Evolutionary conservation across 306 rosid genomes (phyloP).

Genomic region (Senna siamea): DNA sequence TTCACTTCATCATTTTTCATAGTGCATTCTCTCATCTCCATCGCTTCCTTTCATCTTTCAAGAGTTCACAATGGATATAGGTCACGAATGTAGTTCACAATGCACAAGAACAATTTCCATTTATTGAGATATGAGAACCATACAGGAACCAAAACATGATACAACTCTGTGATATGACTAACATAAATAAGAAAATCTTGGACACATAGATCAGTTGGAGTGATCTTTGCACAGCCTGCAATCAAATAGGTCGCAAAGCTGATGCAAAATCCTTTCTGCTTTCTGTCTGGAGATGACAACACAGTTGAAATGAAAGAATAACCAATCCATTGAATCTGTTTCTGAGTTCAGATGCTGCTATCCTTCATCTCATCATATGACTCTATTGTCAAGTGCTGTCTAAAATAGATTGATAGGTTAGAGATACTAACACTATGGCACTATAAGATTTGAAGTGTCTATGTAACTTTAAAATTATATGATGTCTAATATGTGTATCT

Average conservation of each 20-base stretch:
- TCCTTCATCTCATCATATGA: slow-evolving; percentile 41
- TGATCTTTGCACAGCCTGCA: slow-evolving; percentile 33
- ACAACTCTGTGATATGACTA: not conserved
- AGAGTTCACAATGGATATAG: not conserved
- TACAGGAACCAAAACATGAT: not conserved
- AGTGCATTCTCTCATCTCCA: too few species aligned
- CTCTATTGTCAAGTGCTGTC: too few species aligned
- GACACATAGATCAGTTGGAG: not conserved
- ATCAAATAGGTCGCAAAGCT: slow-evolving; percentile 27
- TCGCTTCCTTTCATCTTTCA: too few species aligned
- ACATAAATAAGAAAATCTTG: slow-evolving; percentile 6
- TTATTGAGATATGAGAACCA: slow-evolving; percentile 1
- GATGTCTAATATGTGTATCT: too few species aligned
- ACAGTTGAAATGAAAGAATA: slow-evolving; percentile 11
- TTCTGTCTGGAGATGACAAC: slow-evolving; percentile 27
- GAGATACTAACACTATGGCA: too few species aligned
- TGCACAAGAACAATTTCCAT: slow-evolving; percentile 3
- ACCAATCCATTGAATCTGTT: slow-evolving; percentile 38
- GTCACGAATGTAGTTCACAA: not conserved
- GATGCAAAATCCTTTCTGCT: slow-evolving; percentile 27
- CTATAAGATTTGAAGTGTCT: too few species aligned
- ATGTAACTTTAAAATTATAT: too few species aligned
- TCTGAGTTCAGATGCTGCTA: slow-evolving; percentile 29
- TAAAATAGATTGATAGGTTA: too few species aligned
- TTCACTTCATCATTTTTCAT: too few species aligned